Evolutionary conservation across 2,329 filamentous ascomycete genomes (phyloP).

Genomic region (Paecilomyces formosus): DNA sequence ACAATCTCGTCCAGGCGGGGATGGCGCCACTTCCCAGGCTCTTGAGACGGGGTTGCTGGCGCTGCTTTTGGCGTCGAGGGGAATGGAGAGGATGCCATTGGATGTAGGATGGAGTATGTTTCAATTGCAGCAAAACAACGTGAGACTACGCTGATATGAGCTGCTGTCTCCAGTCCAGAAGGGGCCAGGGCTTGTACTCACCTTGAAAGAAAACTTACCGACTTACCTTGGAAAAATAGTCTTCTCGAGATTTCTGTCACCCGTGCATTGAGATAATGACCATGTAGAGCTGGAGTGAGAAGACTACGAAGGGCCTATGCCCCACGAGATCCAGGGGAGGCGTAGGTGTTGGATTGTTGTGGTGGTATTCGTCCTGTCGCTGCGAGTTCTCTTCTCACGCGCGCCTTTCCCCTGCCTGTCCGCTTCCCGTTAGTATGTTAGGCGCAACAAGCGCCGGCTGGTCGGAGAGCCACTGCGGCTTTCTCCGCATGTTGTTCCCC

Average conservation of each 20-base stretch:
- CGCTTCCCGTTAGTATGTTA: background rate
- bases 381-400: background rate
- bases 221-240: constrained; percentile 8
- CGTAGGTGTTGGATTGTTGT: background rate
- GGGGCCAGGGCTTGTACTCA: background rate
- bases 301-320: background rate
- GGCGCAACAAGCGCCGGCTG: background rate
- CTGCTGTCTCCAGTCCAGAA: background rate
- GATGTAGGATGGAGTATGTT: background rate
- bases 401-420: background rate
- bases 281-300: background rate
- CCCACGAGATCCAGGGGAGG: background rate
- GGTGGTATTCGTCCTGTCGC: background rate
- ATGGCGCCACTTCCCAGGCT: constrained; percentile 79
- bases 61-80: constrained; percentile 37
- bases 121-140: background rate
- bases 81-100: constrained; percentile 28
- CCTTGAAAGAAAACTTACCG: constrained; percentile 10
- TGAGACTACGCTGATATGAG: background rate
- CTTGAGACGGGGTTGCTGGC: constrained; percentile 22
- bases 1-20: constrained; percentile 83
- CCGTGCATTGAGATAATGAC: background rate
- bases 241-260: background rate
- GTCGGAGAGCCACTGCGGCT: no score
- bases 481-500: background rate